phyloP scores from a whole-genome alignment of 371 early-diverging fungal genomes.

The Basidiobolus heterosporus region DNA sequence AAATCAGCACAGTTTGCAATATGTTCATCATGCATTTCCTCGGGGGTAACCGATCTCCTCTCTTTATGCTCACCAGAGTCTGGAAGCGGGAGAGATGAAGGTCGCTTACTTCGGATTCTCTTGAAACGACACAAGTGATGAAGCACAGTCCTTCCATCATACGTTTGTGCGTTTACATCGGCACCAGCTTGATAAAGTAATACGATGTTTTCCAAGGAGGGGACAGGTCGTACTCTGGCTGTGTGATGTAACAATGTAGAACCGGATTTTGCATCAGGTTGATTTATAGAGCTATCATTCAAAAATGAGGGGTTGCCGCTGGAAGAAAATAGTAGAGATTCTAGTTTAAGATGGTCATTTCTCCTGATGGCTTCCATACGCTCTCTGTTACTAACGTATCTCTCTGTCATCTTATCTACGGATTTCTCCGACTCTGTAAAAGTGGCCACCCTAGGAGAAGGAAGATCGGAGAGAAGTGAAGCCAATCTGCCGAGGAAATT shows the following conservation, averaged over 20 bases:
- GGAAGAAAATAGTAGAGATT: constrained; percentile 24
- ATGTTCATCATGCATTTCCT: constrained; percentile 11
- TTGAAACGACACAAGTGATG: constrained; percentile 33
- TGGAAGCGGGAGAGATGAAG: too few species aligned
- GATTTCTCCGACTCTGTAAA: too few species aligned
- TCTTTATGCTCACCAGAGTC: constrained; percentile 4
- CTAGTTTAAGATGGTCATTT: constrained; percentile 35
- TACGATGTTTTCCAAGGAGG: constrained; percentile 34
- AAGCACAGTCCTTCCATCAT: constrained; percentile 40
- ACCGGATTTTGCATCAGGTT: constrained; percentile 42
- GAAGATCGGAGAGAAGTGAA: too few species aligned
- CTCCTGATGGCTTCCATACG: constrained; percentile 36
- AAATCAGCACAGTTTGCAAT: constrained; percentile 28
- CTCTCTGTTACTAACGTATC: constrained; percentile 22
- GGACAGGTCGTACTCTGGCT: constrained; percentile 34
- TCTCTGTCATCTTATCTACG: too few species aligned
- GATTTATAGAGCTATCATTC: constrained; percentile 24
- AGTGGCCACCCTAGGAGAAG: neutral
- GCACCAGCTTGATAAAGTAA: constrained; percentile 46
- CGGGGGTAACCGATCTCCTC: too few species aligned
- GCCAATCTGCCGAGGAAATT: too few species aligned
- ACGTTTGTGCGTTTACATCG: constrained; percentile 43
- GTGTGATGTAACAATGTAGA: constrained; percentile 47
- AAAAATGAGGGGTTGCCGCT: neutral
- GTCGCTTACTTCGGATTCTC: constrained; percentile 10